A percentile compares a stretch with the other conserved stretches of the same genome.
These are phyloP conservation scores for Papiliotrema flavescens DNA, from an alignment of 1,284 basidiomycete species.

Conservation along the genomic window DNA sequence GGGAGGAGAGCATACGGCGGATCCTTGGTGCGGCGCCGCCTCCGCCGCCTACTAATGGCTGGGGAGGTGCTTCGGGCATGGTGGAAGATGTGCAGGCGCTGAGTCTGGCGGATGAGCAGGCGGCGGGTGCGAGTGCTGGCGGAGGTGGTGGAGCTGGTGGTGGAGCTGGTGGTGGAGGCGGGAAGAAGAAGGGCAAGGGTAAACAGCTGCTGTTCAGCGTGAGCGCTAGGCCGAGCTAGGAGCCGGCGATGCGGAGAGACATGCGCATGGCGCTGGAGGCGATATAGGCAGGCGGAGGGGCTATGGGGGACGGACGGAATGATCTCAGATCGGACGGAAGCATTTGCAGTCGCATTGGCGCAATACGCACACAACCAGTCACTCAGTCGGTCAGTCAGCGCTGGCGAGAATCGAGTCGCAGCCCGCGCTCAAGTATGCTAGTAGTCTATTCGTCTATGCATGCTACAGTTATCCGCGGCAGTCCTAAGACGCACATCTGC, in stretches of 20 bases:
- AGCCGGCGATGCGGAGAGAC: no score
- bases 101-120: no score
- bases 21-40: constrained; percentile 61
- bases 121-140: no score
- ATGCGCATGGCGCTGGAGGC: no score
- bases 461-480: neutral
- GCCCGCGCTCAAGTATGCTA: neutral
- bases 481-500: no score
- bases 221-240: constrained; percentile 39
- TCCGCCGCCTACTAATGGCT: constrained; percentile 25
- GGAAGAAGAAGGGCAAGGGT: constrained; percentile 70
- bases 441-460: constrained; percentile 6
- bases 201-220: constrained; percentile 76
- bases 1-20: constrained; percentile 64
- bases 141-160: constrained; percentile 1
- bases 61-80: constrained; percentile 12
- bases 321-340: no score
- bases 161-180: constrained; percentile 17
- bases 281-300: neutral
- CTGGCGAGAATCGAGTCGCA: neutral
- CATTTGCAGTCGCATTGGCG: no score
- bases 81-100: constrained; percentile 19
- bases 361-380: no score
- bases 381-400: no score
- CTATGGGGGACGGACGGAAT: neutral